A percentile compares a stretch with the other conserved stretches of the same genome.
These are phyloP conservation scores for Fusarium cyanostomum DNA, from an alignment of 2,329 filamentous ascomycete species.

Conservation along the genomic window DNA sequence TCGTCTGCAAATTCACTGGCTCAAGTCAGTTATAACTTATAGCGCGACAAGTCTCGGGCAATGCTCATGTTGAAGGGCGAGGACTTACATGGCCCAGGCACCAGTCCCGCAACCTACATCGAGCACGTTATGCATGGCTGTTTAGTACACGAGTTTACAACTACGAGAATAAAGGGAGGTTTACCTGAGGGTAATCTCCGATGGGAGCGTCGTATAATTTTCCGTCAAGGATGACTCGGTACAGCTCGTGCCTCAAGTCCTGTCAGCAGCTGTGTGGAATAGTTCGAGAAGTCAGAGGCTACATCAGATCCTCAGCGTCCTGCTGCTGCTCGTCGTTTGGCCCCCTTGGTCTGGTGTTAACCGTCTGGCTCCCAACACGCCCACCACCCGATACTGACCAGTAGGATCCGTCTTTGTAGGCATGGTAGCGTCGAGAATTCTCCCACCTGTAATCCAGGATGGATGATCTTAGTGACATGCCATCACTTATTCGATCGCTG, in stretches of 20 bases:
- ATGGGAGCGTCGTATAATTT: not conserved
- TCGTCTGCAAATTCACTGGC: not conserved
- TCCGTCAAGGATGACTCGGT: not conserved
- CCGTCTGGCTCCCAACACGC: not conserved
- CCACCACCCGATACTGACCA: not conserved
- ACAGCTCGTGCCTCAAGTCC: not conserved
- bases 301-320: not conserved
- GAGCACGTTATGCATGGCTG: not conserved
- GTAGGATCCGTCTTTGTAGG: conserved; percentile 1
- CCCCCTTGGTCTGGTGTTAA: not conserved
- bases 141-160: not conserved
- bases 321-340: conserved; percentile 3
- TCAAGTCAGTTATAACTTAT: not conserved
- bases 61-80: not conserved
- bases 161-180: not conserved
- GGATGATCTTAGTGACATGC: not conserved
- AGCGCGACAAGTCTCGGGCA: no score
- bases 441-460: conserved; percentile 1
- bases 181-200: not conserved
- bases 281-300: no score
- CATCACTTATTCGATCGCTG: not conserved
- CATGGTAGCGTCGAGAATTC: conserved; percentile 1
- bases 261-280: not conserved
- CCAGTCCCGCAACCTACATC: conserved; percentile 4
- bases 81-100: not conserved